phyloP scores from a whole-genome alignment of 1,284 basidiomycete genomes.

The Cronartium quercuum region DNA sequence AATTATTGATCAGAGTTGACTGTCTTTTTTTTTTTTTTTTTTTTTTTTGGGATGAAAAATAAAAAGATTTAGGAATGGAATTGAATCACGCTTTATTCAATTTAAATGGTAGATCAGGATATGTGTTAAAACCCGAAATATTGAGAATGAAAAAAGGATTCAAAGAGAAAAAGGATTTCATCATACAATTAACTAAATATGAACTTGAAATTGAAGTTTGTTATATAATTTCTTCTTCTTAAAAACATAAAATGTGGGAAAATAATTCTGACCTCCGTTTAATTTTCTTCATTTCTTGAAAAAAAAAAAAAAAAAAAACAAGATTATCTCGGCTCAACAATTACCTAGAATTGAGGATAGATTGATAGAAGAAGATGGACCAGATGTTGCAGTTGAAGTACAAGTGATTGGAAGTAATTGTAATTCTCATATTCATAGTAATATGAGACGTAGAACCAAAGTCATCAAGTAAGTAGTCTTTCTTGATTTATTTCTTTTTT shows the following conservation, averaged over 20 bases:
- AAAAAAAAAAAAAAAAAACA: slow-evolving; percentile 42
- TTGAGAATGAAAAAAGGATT: slow-evolving; percentile 60
- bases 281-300: slow-evolving; percentile 38
- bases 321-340: slow-evolving; percentile 89
- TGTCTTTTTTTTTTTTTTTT: slow-evolving; percentile 1
- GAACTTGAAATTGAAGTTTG: slow-evolving; percentile 61
- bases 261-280: slow-evolving; percentile 34
- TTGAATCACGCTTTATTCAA: slow-evolving; percentile 90
- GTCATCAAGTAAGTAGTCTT: slow-evolving; percentile 17
- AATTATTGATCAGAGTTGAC: neutral
- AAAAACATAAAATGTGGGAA: neutral
- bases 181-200: slow-evolving; percentile 61
- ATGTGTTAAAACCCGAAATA: slow-evolving; percentile 79
- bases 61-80: slow-evolving; percentile 80
- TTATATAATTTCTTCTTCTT: slow-evolving; percentile 4
- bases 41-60: slow-evolving; percentile 13
- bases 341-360: slow-evolving; percentile 67
- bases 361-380: slow-evolving; percentile 55
- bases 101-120: slow-evolving; percentile 71
- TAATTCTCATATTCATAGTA: slow-evolving; percentile 46
- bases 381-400: slow-evolving; percentile 73
- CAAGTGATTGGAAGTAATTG: slow-evolving; percentile 65
- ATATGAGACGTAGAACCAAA: slow-evolving; percentile 23
- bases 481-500: neutral
- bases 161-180: slow-evolving; percentile 60